A percentile compares a stretch with the other conserved stretches of the same genome.
These are phyloP conservation scores for Exophiala dermatitidis DNA, from an alignment of 2,329 filamentous ascomycete genomes.

Conservation along the genomic window DNA sequence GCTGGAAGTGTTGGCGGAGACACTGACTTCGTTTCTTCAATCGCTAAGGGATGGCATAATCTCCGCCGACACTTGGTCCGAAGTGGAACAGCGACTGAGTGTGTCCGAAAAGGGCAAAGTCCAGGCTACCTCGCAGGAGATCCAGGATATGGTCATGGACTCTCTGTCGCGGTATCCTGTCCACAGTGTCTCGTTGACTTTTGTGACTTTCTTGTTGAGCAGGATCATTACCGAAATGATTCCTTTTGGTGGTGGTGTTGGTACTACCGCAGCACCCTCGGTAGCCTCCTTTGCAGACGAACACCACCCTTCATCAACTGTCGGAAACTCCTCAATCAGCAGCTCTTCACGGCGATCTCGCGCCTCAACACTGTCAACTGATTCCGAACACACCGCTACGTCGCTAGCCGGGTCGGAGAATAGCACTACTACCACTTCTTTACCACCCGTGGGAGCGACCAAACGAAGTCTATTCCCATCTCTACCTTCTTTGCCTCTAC, in stretches of 20 bases:
- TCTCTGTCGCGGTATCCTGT: slow-evolving; percentile 63
- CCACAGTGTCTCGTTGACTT: slow-evolving; percentile 84
- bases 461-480: slow-evolving; percentile 20
- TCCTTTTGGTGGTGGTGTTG: not conserved
- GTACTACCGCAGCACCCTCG: not conserved
- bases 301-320: no score
- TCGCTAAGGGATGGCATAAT: slow-evolving; percentile 75
- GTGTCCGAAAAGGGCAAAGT: slow-evolving; percentile 39
- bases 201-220: slow-evolving; percentile 69
- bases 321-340: no score
- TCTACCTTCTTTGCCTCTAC: not conserved
- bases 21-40: slow-evolving; percentile 65
- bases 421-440: not conserved
- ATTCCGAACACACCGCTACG: slow-evolving; percentile 8
- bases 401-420: slow-evolving; percentile 10
- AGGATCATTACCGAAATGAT: slow-evolving; percentile 50
- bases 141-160: slow-evolving; percentile 61
- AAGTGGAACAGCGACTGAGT: slow-evolving; percentile 11
- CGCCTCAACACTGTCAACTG: slow-evolving; percentile 22
- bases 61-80: slow-evolving; percentile 60
- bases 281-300: not conserved
- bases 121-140: slow-evolving; percentile 46
- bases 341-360: slow-evolving; percentile 17
- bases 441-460: not conserved
- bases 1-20: slow-evolving; percentile 67